Evolutionary conservation across 345 rosid genomes (phyloP), one percentile per base, ranked within the genome.

Genomic region (Litchi chinensis): DNA sequence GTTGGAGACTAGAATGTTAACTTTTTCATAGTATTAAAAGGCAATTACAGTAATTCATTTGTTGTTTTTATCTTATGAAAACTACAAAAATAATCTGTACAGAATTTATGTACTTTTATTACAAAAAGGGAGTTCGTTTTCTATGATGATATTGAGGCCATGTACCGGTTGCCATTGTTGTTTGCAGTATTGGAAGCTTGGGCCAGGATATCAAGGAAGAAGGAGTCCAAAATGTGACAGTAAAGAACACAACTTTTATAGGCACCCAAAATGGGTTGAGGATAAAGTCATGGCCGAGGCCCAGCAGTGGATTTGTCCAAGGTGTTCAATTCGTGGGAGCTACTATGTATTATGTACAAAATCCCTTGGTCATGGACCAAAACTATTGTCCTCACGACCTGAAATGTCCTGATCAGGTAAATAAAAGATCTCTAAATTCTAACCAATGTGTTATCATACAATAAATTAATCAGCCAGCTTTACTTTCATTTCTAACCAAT

Each of bases 231-330:
- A 91, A 90, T 50, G 87, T 91, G 48, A 87, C 90, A 0, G 90
- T 86, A 13, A 85, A 70, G 41, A 84, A 66, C 3, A 77, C 87
- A 19, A 64, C 77, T 22, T 92, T 92, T 26, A 28, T 68, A 37
- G 76, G 79, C 28, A 83, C 94, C 0, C 73, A 77, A 68, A 92
- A 90, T 80, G 97, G 97, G 16, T 4, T 92, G 24, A 86, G 97
- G 76, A 90, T 90, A 59, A 90, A 92, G 67, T 86, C 93, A 7
- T 92, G 97, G 94, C 91, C 93, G 0, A 86, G 90, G 46, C 82
- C 86, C 1, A 92, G 97, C 71, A 86, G 48, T 3, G 93, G 97
- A 5, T 92, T 87, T 44, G 93, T 89, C 0, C 76, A 76, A 63
- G 82, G 84, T 15, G 79, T 91, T 76, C 80, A 77, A 65, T 92